These are phyloP conservation scores for Neospermospora avenae DNA, from an alignment of 2,329 filamentous ascomycete species.

Conservation along the genomic window DNA sequence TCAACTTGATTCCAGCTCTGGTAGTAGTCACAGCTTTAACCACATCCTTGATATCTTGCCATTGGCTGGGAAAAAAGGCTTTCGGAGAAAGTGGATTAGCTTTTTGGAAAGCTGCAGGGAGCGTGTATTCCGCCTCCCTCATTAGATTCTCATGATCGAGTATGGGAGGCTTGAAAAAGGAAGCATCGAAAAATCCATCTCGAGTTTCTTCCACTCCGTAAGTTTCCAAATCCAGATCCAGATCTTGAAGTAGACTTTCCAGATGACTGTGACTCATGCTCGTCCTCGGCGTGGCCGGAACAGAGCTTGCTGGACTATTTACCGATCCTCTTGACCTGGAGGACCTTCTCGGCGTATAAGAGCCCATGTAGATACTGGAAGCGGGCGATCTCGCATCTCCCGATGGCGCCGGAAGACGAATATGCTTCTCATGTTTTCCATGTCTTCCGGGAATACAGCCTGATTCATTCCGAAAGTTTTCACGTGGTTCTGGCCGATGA, in stretches of 20 bases:
- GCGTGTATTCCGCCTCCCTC: conserved; percentile 41
- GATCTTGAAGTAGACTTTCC: conserved; percentile 33
- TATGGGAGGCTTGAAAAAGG: conserved; percentile 41
- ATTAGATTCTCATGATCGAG: conserved; percentile 40
- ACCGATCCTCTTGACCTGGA: conserved; percentile 26
- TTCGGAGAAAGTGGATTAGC: conserved; percentile 45
- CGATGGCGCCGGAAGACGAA: conserved; percentile 27
- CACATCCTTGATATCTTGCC: conserved; percentile 43
- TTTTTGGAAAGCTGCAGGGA: conserved; percentile 47
- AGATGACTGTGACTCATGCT: conserved; percentile 34
- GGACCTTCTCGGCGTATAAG: conserved; percentile 28
- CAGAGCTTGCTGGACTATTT: conserved; percentile 25
- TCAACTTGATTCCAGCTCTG: conserved; percentile 47
- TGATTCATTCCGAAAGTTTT: not conserved
- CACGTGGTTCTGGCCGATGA: conserved; percentile 20
- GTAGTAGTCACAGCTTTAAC: conserved; percentile 44
- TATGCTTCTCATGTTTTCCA: conserved; percentile 24
- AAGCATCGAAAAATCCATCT: conserved; percentile 44
- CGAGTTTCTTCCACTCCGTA: conserved; percentile 42
- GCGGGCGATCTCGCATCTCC: conserved; percentile 22
- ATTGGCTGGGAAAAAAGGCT: conserved; percentile 47
- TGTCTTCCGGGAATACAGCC: not conserved
- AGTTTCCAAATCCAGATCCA: conserved; percentile 39
- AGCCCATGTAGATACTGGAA: conserved; percentile 36
- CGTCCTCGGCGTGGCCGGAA: conserved; percentile 27